Percentiles rank a stretch among this genome's conserved stretches.
Evolutionary conservation across 805 yeast species (phyloP).

Genomic region (Myxozyma lipomycoides): DNA sequence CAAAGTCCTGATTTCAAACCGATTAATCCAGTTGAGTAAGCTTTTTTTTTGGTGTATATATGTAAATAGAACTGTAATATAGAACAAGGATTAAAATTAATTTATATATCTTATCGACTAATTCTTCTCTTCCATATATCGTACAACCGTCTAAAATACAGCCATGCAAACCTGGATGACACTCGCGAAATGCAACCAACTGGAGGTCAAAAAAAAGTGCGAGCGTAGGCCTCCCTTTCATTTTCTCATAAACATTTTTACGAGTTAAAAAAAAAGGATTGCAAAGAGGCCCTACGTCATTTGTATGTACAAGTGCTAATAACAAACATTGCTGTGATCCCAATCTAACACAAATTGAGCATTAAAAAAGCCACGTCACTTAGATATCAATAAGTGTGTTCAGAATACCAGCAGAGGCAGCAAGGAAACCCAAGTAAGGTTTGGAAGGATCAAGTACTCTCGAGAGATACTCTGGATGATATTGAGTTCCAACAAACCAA

Average conservation of each 20-base stretch:
- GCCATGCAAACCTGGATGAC: too few species aligned
- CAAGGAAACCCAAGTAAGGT: slow-evolving; percentile 93
- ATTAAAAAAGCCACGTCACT: background rate
- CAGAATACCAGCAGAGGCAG: slow-evolving; percentile 84
- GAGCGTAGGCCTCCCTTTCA: slow-evolving; percentile 13
- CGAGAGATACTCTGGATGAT: slow-evolving; percentile 96
- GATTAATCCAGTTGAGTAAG: background rate
- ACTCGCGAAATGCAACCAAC: too few species aligned
- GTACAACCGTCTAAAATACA: background rate
- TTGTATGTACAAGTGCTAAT: background rate
- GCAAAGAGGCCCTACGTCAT: background rate
- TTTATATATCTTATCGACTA: background rate
- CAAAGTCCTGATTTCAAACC: slow-evolving; percentile 12
- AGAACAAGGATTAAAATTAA: background rate
- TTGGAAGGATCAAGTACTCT: slow-evolving; percentile 94
- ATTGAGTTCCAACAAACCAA: slow-evolving; percentile 91
- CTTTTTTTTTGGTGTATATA: background rate
- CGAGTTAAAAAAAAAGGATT: background rate
- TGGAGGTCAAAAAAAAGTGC: slow-evolving; percentile 5
- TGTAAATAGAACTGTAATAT: background rate
- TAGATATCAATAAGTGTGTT: slow-evolving; percentile 52
- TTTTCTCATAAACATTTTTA: background rate
- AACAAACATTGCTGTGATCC: background rate
- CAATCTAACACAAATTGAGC: background rate
- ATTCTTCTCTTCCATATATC: background rate